Conservation (phyloP, 331 rosid genomes). For the Spiraea crenata region DNA sequence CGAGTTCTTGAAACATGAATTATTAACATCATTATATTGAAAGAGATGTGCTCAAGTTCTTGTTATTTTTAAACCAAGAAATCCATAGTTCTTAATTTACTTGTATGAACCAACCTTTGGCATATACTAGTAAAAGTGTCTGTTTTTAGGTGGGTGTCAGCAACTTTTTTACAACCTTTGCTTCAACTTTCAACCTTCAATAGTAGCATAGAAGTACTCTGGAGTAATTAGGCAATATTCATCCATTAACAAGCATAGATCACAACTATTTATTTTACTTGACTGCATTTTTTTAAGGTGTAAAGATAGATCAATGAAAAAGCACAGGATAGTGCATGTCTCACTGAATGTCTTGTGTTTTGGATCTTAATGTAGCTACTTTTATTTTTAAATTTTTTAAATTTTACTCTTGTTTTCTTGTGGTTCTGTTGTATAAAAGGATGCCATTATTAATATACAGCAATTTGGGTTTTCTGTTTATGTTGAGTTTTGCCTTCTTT, state of each 20-base stretch:
- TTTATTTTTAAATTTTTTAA: neutral
- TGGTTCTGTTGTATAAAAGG: neutral
- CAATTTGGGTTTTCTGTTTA: neutral
- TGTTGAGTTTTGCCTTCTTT: neutral
- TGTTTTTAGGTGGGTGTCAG: constrained; percentile 11
- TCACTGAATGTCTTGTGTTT: neutral
- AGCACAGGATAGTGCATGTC: neutral
- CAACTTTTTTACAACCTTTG: neutral
- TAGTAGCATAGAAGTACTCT: neutral
- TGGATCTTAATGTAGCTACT: neutral
- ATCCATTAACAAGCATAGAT: neutral
- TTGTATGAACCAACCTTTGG: neutral
- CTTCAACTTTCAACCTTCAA: constrained; percentile 19
- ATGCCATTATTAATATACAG: neutral
- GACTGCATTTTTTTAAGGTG: neutral
- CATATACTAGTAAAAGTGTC: neutral
- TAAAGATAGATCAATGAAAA: neutral
- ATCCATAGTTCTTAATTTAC: neutral
- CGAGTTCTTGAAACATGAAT: constrained; percentile 5
- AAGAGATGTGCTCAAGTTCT: neutral
- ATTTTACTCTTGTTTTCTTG: neutral
- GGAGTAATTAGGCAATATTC: neutral
- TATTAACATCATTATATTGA: neutral
- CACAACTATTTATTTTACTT: neutral
- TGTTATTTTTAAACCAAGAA: neutral